phyloP scores from a whole-genome alignment of 1,284 basidiomycete species.

The Sanghuangporus sanghuang region DNA sequence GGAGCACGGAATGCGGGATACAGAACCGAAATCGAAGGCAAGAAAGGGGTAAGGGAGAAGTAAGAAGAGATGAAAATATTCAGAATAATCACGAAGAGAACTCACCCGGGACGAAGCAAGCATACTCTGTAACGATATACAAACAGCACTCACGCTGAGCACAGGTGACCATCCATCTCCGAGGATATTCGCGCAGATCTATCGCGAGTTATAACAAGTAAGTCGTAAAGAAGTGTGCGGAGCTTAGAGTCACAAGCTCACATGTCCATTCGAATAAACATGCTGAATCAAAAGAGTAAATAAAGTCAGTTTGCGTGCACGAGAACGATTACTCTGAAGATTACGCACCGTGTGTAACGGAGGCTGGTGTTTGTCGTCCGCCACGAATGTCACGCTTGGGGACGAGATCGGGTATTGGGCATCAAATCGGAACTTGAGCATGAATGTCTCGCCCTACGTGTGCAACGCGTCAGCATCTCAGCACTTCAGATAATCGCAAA shows the following conservation, averaged over 20 bases:
- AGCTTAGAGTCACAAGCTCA: slow-evolving; percentile 16
- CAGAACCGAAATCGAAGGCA: background rate
- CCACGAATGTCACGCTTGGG: slow-evolving; percentile 78
- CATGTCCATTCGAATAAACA: slow-evolving; percentile 83
- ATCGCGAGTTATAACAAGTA: slow-evolving; percentile 3
- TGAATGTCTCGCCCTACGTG: slow-evolving; percentile 64
- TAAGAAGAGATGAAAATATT: background rate
- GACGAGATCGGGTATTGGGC: slow-evolving; percentile 72
- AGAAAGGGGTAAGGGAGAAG: background rate
- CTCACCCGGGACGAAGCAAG: slow-evolving; percentile 78
- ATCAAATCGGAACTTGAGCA: slow-evolving; percentile 75
- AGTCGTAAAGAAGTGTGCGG: background rate
- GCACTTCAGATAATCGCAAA: background rate
- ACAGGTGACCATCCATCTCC: slow-evolving; percentile 86
- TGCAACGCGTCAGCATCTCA: background rate
- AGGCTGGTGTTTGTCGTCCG: slow-evolving; percentile 52
- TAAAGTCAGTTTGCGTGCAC: slow-evolving; percentile 18
- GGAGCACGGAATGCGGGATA: background rate
- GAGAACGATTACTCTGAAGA: background rate
- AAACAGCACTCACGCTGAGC: slow-evolving; percentile 70
- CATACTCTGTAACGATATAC: slow-evolving; percentile 83
- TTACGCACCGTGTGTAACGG: slow-evolving; percentile 70
- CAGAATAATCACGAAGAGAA: slow-evolving; percentile 1
- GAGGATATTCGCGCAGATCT: slow-evolving; percentile 84
- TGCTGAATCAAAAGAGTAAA: slow-evolving; percentile 41